phyloP scores from a whole-genome alignment of 176 grass and related monocot species.

The Oryza australiensis region DNA sequence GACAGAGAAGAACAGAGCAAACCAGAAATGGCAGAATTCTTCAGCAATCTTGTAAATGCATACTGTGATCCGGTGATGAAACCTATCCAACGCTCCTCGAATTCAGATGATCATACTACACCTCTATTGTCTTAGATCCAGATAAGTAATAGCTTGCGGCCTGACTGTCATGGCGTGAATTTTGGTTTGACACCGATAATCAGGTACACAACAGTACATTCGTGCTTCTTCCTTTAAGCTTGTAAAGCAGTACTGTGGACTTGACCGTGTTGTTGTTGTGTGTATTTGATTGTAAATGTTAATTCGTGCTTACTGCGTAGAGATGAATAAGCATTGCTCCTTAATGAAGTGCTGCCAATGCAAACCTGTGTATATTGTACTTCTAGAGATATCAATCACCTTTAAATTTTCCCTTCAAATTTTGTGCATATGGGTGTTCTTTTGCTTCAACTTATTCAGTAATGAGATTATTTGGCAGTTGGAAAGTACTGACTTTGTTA shows the following conservation, averaged over 20 bases:
- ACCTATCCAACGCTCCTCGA: conserved; percentile 42
- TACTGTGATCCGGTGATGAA: conserved; percentile 70
- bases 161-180: neutral
- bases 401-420: neutral
- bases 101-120: conserved; percentile 45
- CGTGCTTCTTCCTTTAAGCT: neutral
- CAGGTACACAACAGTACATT: conserved; percentile 8
- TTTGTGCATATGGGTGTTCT: conserved; percentile 6
- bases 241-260: conserved; percentile 26
- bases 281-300: neutral
- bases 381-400: neutral
- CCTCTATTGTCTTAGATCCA: conserved; percentile 59
- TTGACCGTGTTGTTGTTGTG: conserved; percentile 25
- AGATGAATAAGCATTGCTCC: conserved; percentile 8
- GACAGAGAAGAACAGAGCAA: conserved; percentile 74
- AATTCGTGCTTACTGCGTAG: neutral
- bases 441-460: neutral
- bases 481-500: neutral
- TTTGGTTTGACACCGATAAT: conserved; percentile 31
- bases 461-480: conserved; percentile 26
- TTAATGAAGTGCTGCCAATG: neutral
- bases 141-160: conserved; percentile 19
- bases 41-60: conserved; percentile 54
- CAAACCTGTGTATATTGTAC: neutral
- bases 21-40: conserved; percentile 72